Evolutionary conservation across 2,329 filamentous ascomycete genomes (phyloP), one percentile per base, ranked within the genome.

Genomic region (Leptographium lundbergii): DNA sequence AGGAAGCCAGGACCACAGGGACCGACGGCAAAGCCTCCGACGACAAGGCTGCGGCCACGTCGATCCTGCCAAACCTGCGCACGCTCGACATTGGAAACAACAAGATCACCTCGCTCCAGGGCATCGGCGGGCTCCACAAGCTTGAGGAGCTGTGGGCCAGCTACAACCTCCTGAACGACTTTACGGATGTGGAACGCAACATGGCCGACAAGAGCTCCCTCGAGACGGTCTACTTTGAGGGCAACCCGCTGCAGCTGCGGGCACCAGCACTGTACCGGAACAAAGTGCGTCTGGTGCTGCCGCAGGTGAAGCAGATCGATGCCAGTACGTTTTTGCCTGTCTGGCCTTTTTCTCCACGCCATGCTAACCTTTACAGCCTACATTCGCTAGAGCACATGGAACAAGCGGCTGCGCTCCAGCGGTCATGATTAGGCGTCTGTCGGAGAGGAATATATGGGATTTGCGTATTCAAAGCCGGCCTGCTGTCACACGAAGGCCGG

Each of bases 131-230:
- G 6, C 75, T 96, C 47, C 76, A 74, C 57, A 78, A 89, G 17
- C 76, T 99, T 27, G 88, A 96, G 69, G 94, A 99, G 71, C 72
- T 99, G 32, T 99, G 94, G 94, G 94, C 91, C 19, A 94, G 89
- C 66, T 91, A 91, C 72, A 97, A 96, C 72, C 78, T 87, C 66
- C 72, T 99, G 29, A 75, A 74, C 24, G 89, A 89, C 69, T 95
- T 97, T 67, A 77, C 78, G 51, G 91, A 97, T 67, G 81, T 97
- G 3, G 88, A 96, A 73, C 81, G 79, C 59, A 67, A 88, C 66
- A 73, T 99, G 63, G 79, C 74, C 57, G 87, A 94, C 68, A 96
- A 96, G 75, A 77, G 88, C 68, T 75, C 85, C 45, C 73, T 97
- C 65, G 84, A 86, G 61, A 96, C 94, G 1, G 92, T 99, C 13